phyloP scores from a whole-genome alignment of 2,329 filamentous ascomycete species.

The Trichoderma brevicompactum region DNA sequence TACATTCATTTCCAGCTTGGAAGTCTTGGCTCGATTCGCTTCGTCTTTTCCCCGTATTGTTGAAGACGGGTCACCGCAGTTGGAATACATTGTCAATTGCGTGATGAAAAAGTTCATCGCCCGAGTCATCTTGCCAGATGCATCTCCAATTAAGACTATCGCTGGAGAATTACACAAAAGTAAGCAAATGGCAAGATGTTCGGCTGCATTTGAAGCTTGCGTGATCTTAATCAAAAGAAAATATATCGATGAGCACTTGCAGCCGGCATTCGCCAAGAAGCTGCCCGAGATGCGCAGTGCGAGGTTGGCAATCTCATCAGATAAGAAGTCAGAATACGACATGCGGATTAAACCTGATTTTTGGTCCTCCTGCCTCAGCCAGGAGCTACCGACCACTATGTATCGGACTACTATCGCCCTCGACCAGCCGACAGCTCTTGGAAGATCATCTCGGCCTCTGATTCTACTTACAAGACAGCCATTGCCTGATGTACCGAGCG shows the following conservation, averaged over 20 bases:
- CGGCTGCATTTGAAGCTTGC: constrained; percentile 86
- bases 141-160: constrained; percentile 70
- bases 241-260: constrained; percentile 73
- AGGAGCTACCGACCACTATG: constrained; percentile 53
- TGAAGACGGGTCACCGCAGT: constrained; percentile 40
- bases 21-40: constrained; percentile 73
- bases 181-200: constrained; percentile 82
- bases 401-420: constrained; percentile 68
- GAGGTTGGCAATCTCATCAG: constrained; percentile 76
- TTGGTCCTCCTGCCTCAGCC: constrained; percentile 60
- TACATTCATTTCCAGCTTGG: constrained; percentile 74
- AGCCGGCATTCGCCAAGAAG: constrained; percentile 71
- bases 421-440: constrained; percentile 57
- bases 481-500: constrained; percentile 67
- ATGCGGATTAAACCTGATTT: constrained; percentile 80
- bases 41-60: constrained; percentile 57
- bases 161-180: constrained; percentile 66
- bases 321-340: constrained; percentile 72
- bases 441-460: constrained; percentile 64
- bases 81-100: constrained; percentile 66
- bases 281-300: constrained; percentile 88
- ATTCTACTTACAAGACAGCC: constrained; percentile 70
- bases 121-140: constrained; percentile 77
- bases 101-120: constrained; percentile 67
- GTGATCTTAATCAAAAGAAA: constrained; percentile 66